Percentiles rank a stretch among this genome's conserved stretches.
phyloP scores from a whole-genome alignment of 2,329 filamentous ascomycete species.

The Neofusicoccum umdonicola region DNA sequence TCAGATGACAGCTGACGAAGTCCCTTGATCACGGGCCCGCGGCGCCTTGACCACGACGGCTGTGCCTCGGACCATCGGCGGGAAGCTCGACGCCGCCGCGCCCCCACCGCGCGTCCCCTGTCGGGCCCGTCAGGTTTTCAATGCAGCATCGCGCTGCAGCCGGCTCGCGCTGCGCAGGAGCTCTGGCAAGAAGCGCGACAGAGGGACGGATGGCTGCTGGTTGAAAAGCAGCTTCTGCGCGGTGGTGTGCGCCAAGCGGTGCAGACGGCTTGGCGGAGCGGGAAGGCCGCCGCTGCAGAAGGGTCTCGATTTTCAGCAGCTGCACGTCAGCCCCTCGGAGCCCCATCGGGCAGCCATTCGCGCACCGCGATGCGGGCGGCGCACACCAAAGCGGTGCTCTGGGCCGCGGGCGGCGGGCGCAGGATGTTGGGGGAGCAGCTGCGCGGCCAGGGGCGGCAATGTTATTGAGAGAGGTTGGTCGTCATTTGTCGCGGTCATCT shows the following conservation, averaged over 20 bases:
- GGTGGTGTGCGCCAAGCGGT: neutral
- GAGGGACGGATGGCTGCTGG: neutral
- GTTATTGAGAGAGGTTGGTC: neutral
- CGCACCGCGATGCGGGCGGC: neutral
- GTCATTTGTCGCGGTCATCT: constrained; percentile 6
- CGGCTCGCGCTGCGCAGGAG: neutral
- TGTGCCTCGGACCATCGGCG: constrained; percentile 5
- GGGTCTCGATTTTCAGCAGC: neutral
- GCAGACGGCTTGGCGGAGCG: neutral
- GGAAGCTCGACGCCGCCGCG: neutral
- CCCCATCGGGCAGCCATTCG: neutral
- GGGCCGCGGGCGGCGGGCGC: neutral
- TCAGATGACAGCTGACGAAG: constrained; percentile 8
- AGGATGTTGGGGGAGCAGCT: neutral
- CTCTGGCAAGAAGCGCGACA: neutral
- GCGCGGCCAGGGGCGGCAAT: neutral
- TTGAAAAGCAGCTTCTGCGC: neutral
- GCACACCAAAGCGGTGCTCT: neutral
- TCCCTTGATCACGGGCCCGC: neutral
- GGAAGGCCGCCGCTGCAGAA: neutral
- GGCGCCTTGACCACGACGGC: neutral
- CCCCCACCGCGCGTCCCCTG: neutral
- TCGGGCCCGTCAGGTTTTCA: neutral
- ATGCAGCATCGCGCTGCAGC: neutral
- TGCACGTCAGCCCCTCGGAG: constrained; percentile 5